phyloP scores from a whole-genome alignment of 2,329 filamentous ascomycete genomes.

The Pochonia chlamydosporia region DNA sequence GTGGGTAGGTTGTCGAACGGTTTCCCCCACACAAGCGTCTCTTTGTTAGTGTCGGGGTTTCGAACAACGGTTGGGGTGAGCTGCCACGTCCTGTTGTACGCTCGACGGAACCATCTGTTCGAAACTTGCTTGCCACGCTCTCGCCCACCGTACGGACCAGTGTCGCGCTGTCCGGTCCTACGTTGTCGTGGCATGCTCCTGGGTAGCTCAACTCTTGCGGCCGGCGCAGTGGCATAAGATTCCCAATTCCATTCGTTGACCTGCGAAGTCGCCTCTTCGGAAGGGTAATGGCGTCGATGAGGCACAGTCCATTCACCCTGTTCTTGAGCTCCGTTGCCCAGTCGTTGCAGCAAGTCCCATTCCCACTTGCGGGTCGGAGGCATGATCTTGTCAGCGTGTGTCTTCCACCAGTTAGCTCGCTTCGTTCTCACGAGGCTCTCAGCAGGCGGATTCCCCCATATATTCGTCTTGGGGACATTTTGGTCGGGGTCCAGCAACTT shows the following conservation, averaged over 20 bases:
- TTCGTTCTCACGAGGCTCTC: constrained; percentile 35
- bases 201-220: constrained; percentile 30
- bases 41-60: constrained; percentile 21
- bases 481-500: constrained; percentile 27
- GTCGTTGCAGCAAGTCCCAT: constrained; percentile 47
- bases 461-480: constrained; percentile 35
- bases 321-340: constrained; percentile 37
- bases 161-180: constrained; percentile 29
- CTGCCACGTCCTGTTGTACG: constrained; percentile 42
- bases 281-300: constrained; percentile 18
- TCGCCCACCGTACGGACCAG: constrained; percentile 31
- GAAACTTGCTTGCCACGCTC: constrained; percentile 26
- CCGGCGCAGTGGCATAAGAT: constrained; percentile 31
- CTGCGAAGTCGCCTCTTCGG: not conserved
- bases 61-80: constrained; percentile 36
- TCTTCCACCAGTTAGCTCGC: constrained; percentile 42
- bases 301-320: constrained; percentile 32
- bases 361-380: constrained; percentile 49
- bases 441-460: constrained; percentile 42
- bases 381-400: constrained; percentile 38
- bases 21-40: constrained; percentile 42
- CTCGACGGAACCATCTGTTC: constrained; percentile 38
- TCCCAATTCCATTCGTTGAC: constrained; percentile 35
- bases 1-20: constrained; percentile 18
- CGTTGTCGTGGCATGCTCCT: constrained; percentile 25